Conservation (phyloP, 2,329 filamentous ascomycete genomes). For the Aaosphaeria pasadenensis region DNA sequence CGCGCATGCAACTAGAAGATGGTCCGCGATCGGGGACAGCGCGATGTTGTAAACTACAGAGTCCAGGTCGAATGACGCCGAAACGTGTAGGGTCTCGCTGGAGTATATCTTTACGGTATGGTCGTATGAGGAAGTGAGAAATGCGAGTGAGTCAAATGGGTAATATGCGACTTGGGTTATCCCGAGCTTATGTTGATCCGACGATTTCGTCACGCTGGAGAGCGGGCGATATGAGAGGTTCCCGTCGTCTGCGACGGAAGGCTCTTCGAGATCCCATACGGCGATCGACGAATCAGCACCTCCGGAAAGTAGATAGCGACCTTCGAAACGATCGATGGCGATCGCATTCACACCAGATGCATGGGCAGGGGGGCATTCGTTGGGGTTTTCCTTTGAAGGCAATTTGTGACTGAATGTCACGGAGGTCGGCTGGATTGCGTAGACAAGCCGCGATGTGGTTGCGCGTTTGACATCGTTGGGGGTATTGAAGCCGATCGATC, state of each 20-base stretch:
- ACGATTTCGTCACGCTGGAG: constrained; percentile 22
- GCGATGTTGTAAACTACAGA: constrained; percentile 74
- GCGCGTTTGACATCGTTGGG: constrained; percentile 62
- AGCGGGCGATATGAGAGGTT: constrained; percentile 23
- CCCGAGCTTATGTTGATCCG: constrained; percentile 60
- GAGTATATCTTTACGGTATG: constrained; percentile 74
- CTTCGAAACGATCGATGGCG: constrained; percentile 78
- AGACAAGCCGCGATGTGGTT: constrained; percentile 64
- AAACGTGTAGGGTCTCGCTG: constrained; percentile 58
- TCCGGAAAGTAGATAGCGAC: constrained; percentile 75
- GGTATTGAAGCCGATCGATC: constrained; percentile 61
- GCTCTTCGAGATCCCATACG: constrained; percentile 76
- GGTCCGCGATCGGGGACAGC: constrained; percentile 67
- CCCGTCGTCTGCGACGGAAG: constrained; percentile 11
- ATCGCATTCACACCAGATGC: constrained; percentile 75
- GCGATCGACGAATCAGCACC: constrained; percentile 81
- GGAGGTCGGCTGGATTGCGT: constrained; percentile 65
- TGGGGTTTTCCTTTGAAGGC: constrained; percentile 31
- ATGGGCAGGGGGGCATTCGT: constrained; percentile 59
- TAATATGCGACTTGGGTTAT: constrained; percentile 77
- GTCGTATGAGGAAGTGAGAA: constrained; percentile 76
- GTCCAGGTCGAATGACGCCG: constrained; percentile 66
- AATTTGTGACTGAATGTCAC: constrained; percentile 68
- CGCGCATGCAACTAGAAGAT: constrained; percentile 81
- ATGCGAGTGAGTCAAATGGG: constrained; percentile 71